Base-by-base conservation (phyloP, 2,329 filamentous ascomycete genomes). In the Trichoderma sp. region DNA sequence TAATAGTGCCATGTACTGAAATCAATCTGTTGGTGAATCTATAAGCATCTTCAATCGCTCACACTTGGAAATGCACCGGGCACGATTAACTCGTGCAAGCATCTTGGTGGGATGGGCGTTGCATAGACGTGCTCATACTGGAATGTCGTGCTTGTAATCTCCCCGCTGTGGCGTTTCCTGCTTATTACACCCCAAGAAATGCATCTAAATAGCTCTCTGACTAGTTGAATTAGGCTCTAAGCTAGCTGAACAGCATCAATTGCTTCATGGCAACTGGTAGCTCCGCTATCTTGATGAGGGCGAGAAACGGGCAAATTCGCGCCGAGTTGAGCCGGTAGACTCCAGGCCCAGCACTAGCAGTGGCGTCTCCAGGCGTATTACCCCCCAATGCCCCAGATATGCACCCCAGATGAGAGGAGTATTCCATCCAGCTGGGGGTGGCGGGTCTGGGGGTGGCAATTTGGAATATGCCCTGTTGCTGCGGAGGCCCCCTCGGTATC, bases 321-420 rank as follows among this genome's bases (percentile, higher is more conserved):
- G 25, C 50, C 50, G 50, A 54, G 9, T 54, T 32, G 52, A 34
- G 52, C 52, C 29, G 10, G 29, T 19, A 13, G 52, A 34, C 52
- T 32, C 52, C 22, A 19, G 32, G 12, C 32, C 32, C 17, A n/a
- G 52, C 52, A 19, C 29, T 32, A 54, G n/a, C 5, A 39, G 25
- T 32, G 15, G 22, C 19, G 34, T 17, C 4, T 5, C 10, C 7
- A 15, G 8, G 17, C 22, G 35, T 25, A 27, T 53, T 53, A 22
- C 32, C 59, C 25, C 45, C 4, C 19, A 29, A 12, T 29, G 12
- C 34, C 35, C 59, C 29, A 7, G 29, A 39, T 39, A 64, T 64
- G 61, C 50, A 45, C 61, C 50, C 61, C 61, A 45, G 61, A 56
- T 64, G 45, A 45, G 61, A 56, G 53, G 45, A 53, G 29, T 42